These are phyloP conservation scores for Omphalea diandra DNA, from an alignment of 441 rosid genomes.

Conservation along the genomic window DNA sequence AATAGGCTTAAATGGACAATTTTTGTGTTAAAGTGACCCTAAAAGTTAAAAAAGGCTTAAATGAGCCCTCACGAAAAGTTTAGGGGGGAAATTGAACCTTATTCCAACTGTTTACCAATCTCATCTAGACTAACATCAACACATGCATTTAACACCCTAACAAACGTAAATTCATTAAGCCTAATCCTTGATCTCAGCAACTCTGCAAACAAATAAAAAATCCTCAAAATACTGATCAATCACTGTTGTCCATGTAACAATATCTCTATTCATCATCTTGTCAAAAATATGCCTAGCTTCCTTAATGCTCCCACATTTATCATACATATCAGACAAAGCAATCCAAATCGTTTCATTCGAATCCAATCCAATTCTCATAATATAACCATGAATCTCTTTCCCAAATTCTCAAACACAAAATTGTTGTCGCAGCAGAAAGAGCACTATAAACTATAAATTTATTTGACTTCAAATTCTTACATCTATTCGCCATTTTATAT, in stretches of 20 bases:
- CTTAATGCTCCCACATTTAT: conserved; percentile 64
- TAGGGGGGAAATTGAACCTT: too few relatives aligned
- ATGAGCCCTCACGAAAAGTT: too few relatives aligned
- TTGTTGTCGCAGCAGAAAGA: conserved; percentile 52
- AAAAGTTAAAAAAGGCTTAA: too few relatives aligned
- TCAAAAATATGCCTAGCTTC: conserved; percentile 60
- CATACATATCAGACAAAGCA: conserved; percentile 39
- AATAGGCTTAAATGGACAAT: too few relatives aligned
- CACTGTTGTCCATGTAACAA: conserved; percentile 73
- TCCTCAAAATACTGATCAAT: conserved; percentile 57
- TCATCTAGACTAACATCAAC: not conserved
- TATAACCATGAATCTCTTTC: conserved; percentile 65
- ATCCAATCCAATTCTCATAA: conserved; percentile 50
- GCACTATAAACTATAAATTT: conserved; percentile 54
- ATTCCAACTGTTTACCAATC: conserved; percentile 6
- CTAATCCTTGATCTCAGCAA: not conserved
- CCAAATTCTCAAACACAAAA: conserved; percentile 43
- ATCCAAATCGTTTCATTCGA: conserved; percentile 23
- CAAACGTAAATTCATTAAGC: conserved; percentile 1
- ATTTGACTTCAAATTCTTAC: conserved; percentile 31
- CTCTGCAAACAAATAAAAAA: not conserved
- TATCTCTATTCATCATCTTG: conserved; percentile 51
- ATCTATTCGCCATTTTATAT: conserved; percentile 41
- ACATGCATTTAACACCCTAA: conserved; percentile 2
- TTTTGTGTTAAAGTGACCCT: too few relatives aligned